Evolutionary conservation across 148 eudicot genomes (phyloP).

Genomic region (Rhododendron henanense): DNA sequence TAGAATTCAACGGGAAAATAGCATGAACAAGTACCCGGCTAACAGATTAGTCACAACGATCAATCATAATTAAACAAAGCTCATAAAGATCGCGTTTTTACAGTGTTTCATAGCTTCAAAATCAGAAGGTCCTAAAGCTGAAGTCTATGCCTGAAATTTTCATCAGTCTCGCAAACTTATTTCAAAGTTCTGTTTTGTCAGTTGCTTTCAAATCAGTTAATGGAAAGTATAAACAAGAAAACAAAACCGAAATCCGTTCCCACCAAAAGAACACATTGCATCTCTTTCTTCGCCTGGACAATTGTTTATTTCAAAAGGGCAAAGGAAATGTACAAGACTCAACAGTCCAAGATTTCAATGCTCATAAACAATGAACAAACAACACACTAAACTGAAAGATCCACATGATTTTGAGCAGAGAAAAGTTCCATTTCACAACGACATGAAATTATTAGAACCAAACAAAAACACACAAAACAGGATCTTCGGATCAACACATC

Average conservation of each 20-base stretch:
- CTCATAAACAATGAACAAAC: not conserved
- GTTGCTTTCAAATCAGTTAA: not conserved
- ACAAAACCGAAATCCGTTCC: not conserved
- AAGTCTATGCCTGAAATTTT: not conserved
- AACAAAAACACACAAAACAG: not conserved
- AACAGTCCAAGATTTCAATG: not conserved
- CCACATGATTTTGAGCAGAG: not conserved
- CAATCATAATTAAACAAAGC: not conserved
- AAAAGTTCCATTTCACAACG: slow-evolving; percentile 1
- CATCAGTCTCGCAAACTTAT: not conserved
- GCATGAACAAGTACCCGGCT: not conserved
- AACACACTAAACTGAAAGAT: not conserved
- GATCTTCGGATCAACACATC: not conserved
- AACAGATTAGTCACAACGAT: not conserved
- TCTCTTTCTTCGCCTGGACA: not conserved
- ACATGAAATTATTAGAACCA: not conserved
- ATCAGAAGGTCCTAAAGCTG: not conserved
- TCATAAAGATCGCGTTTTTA: not conserved
- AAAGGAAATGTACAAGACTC: not conserved
- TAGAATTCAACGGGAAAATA: not conserved
- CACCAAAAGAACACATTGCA: slow-evolving; percentile 1
- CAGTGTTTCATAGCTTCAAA: not conserved
- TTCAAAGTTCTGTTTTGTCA: not conserved
- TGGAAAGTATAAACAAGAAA: not conserved
- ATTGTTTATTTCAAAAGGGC: not conserved